phyloP scores from a whole-genome alignment of 371 early-diverging fungal species.

The Conidiobolus incongruus region DNA sequence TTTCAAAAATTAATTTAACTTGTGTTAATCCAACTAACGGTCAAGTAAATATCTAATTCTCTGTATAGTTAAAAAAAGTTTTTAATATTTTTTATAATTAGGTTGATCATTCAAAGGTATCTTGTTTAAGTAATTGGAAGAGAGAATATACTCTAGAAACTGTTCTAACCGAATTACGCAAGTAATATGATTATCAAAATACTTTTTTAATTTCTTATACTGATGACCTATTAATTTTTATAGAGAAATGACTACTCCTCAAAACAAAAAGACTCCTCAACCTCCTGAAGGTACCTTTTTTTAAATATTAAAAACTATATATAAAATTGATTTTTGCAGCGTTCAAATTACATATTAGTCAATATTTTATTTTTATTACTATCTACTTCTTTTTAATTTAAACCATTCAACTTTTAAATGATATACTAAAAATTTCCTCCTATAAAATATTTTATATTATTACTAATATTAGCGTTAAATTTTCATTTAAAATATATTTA shows the following conservation, averaged over 20 bases:
- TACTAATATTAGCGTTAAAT: too few relatives aligned
- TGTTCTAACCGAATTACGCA: conserved; percentile 62
- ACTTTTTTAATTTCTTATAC: not conserved
- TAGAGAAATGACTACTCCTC: conserved; percentile 69
- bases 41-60: conserved; percentile 18
- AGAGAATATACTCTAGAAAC: conserved; percentile 53
- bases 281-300: conserved; percentile 34
- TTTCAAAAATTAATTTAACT: conserved; percentile 68
- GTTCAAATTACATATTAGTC: too few relatives aligned
- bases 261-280: conserved; percentile 66
- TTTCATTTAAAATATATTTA: too few relatives aligned
- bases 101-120: conserved; percentile 41
- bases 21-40: conserved; percentile 68
- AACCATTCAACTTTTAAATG: too few relatives aligned
- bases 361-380: too few relatives aligned
- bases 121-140: conserved; percentile 64
- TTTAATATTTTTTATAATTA: conserved; percentile 8
- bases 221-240: not conserved
- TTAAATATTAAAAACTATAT: too few relatives aligned
- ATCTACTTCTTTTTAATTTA: too few relatives aligned
- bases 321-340: too few relatives aligned
- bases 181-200: conserved; percentile 16
- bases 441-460: too few relatives aligned
- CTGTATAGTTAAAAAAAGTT: not conserved
- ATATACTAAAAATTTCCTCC: too few relatives aligned